phyloP scores from a whole-genome alignment of 331 rosid genomes.

The Spiraea crenata region DNA sequence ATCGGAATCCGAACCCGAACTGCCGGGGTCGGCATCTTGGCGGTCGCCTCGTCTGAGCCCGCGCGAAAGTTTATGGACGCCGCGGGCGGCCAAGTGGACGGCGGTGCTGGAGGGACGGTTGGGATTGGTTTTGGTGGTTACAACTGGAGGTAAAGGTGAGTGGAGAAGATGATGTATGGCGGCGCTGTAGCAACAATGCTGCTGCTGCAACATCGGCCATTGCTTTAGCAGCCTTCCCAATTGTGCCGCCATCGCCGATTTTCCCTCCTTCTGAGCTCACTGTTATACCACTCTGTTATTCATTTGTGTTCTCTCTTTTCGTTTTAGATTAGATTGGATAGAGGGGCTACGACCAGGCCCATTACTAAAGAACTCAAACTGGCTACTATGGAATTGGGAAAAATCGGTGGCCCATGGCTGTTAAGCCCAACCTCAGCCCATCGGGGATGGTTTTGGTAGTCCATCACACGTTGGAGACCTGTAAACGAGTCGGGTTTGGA shows the following conservation, averaged over 20 bases:
- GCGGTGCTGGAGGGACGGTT: slow-evolving; percentile 26
- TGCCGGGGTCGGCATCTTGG: slow-evolving; percentile 16
- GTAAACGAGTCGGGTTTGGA: too few relatives aligned
- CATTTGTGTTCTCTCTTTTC: background rate
- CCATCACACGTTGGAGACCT: too few relatives aligned
- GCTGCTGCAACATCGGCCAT: slow-evolving; percentile 47
- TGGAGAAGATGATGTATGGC: slow-evolving; percentile 21
- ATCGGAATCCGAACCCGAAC: slow-evolving; percentile 35
- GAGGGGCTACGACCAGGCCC: background rate
- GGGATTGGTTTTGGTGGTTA: slow-evolving; percentile 17
- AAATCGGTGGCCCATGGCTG: too few relatives aligned
- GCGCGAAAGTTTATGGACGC: slow-evolving; percentile 28
- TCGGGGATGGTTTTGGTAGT: too few relatives aligned
- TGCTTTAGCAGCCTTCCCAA: slow-evolving; percentile 55
- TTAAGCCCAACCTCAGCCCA: too few relatives aligned
- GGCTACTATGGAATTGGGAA: background rate
- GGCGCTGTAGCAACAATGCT: slow-evolving; percentile 18
- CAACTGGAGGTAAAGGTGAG: slow-evolving; percentile 18
- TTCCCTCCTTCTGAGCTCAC: background rate
- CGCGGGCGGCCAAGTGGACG: slow-evolving; percentile 46
- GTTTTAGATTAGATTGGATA: background rate
- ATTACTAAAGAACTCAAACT: background rate
- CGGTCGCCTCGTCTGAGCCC: slow-evolving; percentile 41
- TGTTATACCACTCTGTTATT: background rate
- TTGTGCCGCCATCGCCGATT: slow-evolving; percentile 39